phyloP scores from a whole-genome alignment of 805 yeast genomes.

The Yarrowia osloensis region DNA sequence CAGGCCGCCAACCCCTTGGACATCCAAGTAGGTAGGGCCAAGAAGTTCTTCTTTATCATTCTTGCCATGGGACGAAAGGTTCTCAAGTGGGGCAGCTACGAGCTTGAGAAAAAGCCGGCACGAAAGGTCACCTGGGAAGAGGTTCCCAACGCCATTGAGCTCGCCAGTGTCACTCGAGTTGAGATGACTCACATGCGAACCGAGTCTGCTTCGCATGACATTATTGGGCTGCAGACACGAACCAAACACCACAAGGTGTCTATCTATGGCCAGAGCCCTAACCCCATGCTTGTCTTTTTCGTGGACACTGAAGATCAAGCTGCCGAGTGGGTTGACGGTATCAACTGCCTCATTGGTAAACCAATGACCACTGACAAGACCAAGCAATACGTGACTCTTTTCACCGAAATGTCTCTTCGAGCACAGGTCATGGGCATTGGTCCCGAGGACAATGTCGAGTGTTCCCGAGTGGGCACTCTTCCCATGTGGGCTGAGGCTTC shows the following conservation, averaged over 20 bases:
- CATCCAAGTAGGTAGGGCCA: conserved; percentile 1
- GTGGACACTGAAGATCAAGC: conserved; percentile 70
- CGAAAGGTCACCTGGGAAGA: conserved; percentile 55
- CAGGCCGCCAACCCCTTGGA: conserved; percentile 44
- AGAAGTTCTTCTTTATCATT: conserved; percentile 50
- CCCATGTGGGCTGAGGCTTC: conserved; percentile 29
- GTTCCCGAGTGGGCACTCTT: conserved; percentile 11
- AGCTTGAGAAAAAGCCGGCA: conserved; percentile 49
- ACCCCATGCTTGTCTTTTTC: conserved; percentile 55
- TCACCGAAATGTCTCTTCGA: conserved; percentile 51
- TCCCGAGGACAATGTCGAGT: conserved; percentile 35
- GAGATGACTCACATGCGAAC: conserved; percentile 47
- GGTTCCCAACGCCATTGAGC: conserved; percentile 36
- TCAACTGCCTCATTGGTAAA: conserved; percentile 53
- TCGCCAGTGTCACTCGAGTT: conserved; percentile 48
- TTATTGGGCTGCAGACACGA: conserved; percentile 61
- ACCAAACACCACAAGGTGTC: conserved; percentile 59
- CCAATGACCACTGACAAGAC: conserved; percentile 49
- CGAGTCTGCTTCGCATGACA: conserved; percentile 38
- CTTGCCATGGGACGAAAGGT: conserved; percentile 68
- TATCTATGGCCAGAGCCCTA: conserved; percentile 47
- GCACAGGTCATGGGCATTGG: conserved; percentile 52
- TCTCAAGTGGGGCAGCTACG: conserved; percentile 61
- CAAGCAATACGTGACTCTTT: conserved; percentile 47
- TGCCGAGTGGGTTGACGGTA: conserved; percentile 77